Percentiles rank a stretch among this genome's conserved stretches.
phyloP scores from a whole-genome alignment of 768 basidiomycete species.

The Leccinum subgranulosum region DNA sequence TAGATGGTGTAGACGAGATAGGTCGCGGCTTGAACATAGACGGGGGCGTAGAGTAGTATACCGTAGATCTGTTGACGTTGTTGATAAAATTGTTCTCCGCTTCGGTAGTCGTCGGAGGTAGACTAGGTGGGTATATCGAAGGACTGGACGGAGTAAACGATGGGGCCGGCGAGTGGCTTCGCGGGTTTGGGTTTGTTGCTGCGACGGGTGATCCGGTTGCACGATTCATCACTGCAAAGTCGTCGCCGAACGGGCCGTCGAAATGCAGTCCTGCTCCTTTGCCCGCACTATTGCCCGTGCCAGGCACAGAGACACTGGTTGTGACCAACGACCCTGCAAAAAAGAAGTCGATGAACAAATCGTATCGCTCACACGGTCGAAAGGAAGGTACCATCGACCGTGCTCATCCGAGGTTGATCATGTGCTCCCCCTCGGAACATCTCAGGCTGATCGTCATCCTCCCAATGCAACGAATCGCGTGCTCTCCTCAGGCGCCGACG shows the following conservation, averaged over 20 bases:
- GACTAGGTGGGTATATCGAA: slow-evolving; percentile 47
- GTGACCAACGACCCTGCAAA: not conserved
- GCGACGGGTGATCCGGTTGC: slow-evolving; percentile 22
- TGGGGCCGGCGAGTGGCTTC: slow-evolving; percentile 1
- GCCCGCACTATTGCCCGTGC: not conserved
- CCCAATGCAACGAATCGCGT: slow-evolving; percentile 32
- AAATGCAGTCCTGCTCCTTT: not conserved
- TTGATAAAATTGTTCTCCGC: not conserved
- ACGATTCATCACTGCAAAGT: slow-evolving; percentile 7
- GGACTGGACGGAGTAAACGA: slow-evolving; percentile 45
- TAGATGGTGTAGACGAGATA: not conserved
- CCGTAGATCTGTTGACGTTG: slow-evolving; percentile 16
- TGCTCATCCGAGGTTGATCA: slow-evolving; percentile 26
- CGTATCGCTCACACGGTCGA: not conserved
- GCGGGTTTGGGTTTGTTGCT: slow-evolving; percentile 1
- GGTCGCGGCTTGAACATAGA: not conserved
- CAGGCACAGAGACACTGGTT: not conserved
- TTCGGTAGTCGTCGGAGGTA: slow-evolving; percentile 32
- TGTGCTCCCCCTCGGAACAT: slow-evolving; percentile 32
- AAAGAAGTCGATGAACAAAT: not conserved
- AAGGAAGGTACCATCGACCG: slow-evolving; percentile 12
- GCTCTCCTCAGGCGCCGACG: slow-evolving; percentile 40
- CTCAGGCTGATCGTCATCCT: slow-evolving; percentile 10
- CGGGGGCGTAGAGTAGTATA: not conserved
- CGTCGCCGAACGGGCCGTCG: slow-evolving; percentile 1